Base-by-base conservation (phyloP, 768 basidiomycete genomes). In the Tulasnella sp. region DNA sequence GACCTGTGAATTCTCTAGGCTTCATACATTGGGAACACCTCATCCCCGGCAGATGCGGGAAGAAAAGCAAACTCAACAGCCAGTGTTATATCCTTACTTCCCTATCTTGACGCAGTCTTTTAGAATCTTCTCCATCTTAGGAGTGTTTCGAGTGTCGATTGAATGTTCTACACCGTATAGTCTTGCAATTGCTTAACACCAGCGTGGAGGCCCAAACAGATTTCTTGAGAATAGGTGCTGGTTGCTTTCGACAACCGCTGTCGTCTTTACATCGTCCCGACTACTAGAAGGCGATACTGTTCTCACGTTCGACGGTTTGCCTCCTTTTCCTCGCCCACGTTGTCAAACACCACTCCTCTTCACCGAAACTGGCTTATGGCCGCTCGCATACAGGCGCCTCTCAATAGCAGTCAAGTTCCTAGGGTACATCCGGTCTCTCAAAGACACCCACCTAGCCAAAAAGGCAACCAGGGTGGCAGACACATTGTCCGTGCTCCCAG, bases 181-280 rank as follows among this genome's bases (percentile, higher is more conserved):
- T 88, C 84, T 78, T 88, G 85, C 96, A 98, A 83, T 99, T 99
- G 82, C 94, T 90, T 83, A 95, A 94, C 76, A 99, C 90, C 77
- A 98, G 87, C 81, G 91, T 90, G 21, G 92, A 92, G 84, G 98
- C 98, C 68, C 88, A 89, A 31, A 91, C 84, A 83, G 98, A 97
- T 39, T 88, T 86, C 74, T 92, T 91, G 96, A 86, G 27, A 88
- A 87, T 18, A 87, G 84, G 85, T 98, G 98, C 83, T 93, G 90
- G 84, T 93, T 93, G n/a, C 88, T 90, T 48, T 95, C 92, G n/a
- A n/a, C n/a, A n/a, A n/a, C n/a, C n/a, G n/a, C n/a, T n/a, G n/a
- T n/a, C n/a, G n/a, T n/a, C n/a, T n/a, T n/a, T n/a, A n/a, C n/a
- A n/a, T n/a, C n/a, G n/a, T n/a, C n/a, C n/a, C n/a, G n/a, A n/a